phyloP scores from a whole-genome alignment of 1,284 basidiomycete species.

The Irpex rosettiformis region DNA sequence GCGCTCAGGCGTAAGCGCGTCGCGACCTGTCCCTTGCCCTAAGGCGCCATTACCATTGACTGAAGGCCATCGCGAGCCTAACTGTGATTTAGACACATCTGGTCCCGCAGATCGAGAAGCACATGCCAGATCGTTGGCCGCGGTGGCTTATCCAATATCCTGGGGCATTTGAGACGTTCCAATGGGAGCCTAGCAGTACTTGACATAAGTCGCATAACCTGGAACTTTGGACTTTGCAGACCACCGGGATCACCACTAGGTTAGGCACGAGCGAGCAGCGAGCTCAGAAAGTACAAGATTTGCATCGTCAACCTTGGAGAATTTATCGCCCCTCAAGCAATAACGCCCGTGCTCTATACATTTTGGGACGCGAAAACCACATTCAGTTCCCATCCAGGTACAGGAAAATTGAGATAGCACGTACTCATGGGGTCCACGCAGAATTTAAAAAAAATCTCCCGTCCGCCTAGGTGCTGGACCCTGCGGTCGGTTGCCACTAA shows the following conservation, averaged over 20 bases:
- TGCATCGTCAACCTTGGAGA: neutral
- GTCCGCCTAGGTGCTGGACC: neutral
- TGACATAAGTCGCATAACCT: too few relatives aligned
- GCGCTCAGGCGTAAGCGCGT: neutral
- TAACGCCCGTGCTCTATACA: neutral
- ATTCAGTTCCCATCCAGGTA: neutral
- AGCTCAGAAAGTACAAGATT: neutral
- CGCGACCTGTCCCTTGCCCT: neutral
- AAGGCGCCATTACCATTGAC: constrained; percentile 4
- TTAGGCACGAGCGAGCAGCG: neutral
- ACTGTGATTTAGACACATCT: neutral
- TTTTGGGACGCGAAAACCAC: neutral
- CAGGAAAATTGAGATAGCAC: neutral
- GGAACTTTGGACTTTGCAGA: neutral
- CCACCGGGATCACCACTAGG: neutral
- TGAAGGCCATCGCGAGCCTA: neutral
- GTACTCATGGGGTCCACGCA: neutral
- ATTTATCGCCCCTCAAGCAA: neutral
- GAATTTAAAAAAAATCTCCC: neutral
- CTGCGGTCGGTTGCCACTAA: too few relatives aligned
- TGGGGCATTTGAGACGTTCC: neutral
- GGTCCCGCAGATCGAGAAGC: neutral
- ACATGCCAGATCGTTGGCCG: neutral
- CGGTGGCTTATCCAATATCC: neutral
- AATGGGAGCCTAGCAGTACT: too few relatives aligned